Base-by-base conservation (phyloP, 2,329 filamentous ascomycete species). In the Pyrenophora seminiperda region DNA sequence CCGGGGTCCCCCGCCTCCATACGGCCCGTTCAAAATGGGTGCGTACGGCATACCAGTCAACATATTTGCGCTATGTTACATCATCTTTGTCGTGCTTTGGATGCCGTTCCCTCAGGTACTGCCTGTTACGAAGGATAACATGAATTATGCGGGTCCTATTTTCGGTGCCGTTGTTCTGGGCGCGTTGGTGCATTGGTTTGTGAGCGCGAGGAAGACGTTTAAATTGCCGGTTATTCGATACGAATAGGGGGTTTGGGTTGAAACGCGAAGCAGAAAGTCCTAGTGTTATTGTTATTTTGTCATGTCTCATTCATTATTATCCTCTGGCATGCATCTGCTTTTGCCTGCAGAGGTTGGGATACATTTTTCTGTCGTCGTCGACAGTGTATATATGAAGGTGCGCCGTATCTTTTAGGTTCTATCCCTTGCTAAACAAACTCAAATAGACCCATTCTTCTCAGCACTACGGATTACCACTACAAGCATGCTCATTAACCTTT, bases 131-230 rank as follows among this genome's bases (percentile, higher is more conserved):
- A 59, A 57, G 33, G 57, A 66, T 15, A 67, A 63, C 17, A 65
- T 71, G 58, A 71, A 71, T 31, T 71, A 68, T 41, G 58, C 66
- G 1, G 65, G 65, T 1, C 67, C 67, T 1, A 64, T 70, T 10
- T 58, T 67, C 18, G 54, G 50, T 4, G 64, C 51, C n/a, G 58
- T 70, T 1, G 41, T 71, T 2, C 6, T 64, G 2, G 48, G 58
- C 7, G 66, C 64, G 2, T 20, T 68, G 17, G 38, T 41, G 0
- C 59, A 67, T 48, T 67, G 64, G 62, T 58, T 58, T 29, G 42
- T 59, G 7, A 47, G 45, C 7, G 61, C 46, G 13, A 52, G 47
- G 30, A 63, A 54, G 41, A 58, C 56, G n/a, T 66, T 65, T 11
- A 51, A 56, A 34, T 56, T 65, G 58, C 61, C 61, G 1, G 51